phyloP scores from a whole-genome alignment of 768 basidiomycete genomes.

The Hypsizygus marmoreus region DNA sequence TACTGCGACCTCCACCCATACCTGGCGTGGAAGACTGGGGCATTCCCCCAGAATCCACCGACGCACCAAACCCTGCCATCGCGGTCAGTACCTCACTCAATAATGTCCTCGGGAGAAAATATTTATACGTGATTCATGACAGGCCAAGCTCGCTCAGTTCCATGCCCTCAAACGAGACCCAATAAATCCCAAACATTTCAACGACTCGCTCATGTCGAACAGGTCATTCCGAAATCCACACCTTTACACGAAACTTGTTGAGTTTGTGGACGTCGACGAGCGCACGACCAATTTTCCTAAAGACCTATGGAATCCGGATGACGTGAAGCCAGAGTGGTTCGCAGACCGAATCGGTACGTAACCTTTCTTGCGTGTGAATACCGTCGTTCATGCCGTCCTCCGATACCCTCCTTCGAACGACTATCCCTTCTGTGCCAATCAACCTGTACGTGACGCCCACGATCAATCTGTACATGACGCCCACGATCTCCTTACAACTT shows the following conservation, averaged over 20 bases:
- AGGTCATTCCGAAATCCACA: slow-evolving; percentile 96
- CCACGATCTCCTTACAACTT: slow-evolving; percentile 4
- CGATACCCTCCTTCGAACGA: not conserved
- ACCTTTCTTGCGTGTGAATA: slow-evolving; percentile 9
- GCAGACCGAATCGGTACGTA: slow-evolving; percentile 77
- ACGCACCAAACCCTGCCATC: slow-evolving; percentile 62
- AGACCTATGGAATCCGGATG: slow-evolving; percentile 72
- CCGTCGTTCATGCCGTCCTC: slow-evolving; percentile 27
- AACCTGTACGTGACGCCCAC: not conserved
- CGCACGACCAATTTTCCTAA: slow-evolving; percentile 79
- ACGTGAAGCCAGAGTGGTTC: slow-evolving; percentile 68
- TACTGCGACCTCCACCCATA: slow-evolving; percentile 66
- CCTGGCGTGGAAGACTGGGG: slow-evolving; percentile 74
- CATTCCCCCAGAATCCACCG: slow-evolving; percentile 60
- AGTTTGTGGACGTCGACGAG: slow-evolving; percentile 92
- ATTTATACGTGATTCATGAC: not conserved
- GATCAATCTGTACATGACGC: not conserved
- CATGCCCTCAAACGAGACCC: slow-evolving; percentile 67
- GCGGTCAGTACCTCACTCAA: slow-evolving; percentile 41
- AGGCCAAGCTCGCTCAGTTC: slow-evolving; percentile 86
- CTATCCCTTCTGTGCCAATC: not conserved
- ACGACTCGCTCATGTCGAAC: slow-evolving; percentile 91
- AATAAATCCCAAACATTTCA: slow-evolving; percentile 81
- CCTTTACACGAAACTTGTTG: slow-evolving; percentile 92
- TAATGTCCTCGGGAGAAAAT: not conserved